Percentiles rank a stretch among this genome's conserved stretches.
Conservation (phyloP, 345 rosid species). For the Populus nigra region DNA sequence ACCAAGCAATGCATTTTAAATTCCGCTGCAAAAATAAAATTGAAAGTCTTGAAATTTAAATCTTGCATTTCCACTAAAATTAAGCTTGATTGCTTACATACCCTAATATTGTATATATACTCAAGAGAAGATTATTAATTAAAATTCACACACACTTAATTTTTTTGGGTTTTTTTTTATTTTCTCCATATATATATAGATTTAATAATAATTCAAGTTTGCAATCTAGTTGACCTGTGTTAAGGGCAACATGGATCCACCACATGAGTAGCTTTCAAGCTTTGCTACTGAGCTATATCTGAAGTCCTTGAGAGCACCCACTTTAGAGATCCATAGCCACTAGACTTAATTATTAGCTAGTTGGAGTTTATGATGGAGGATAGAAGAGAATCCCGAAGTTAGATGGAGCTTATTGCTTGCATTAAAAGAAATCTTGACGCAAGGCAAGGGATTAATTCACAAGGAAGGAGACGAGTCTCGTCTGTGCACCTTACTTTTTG, state of each 20-base stretch:
- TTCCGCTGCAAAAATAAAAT: too few species aligned
- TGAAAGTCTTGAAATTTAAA: too few species aligned
- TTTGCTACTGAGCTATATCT: neutral
- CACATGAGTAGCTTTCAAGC: neutral
- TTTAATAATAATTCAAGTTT: neutral
- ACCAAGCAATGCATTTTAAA: too few species aligned
- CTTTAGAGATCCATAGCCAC: neutral
- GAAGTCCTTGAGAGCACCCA: neutral
- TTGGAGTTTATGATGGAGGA: neutral
- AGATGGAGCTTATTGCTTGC: conserved; percentile 34
- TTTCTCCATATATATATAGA: too few species aligned
- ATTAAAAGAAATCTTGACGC: conserved; percentile 18
- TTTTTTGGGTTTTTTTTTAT: too few species aligned
- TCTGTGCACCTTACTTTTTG: conserved; percentile 16
- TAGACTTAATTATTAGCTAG: neutral
- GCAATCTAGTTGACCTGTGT: neutral
- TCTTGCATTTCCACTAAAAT: too few species aligned
- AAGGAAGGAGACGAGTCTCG: conserved; percentile 25
- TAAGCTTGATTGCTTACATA: too few species aligned
- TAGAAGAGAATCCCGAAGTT: conserved; percentile 8
- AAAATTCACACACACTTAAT: neutral
- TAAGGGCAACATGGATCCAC: neutral
- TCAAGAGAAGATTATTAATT: too few species aligned
- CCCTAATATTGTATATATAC: too few species aligned
- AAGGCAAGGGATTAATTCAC: neutral